Evolutionary conservation across 73 alveolate species (phyloP), one percentile per base, ranked within the genome.

Genomic region (Stentor coeruleus): DNA sequence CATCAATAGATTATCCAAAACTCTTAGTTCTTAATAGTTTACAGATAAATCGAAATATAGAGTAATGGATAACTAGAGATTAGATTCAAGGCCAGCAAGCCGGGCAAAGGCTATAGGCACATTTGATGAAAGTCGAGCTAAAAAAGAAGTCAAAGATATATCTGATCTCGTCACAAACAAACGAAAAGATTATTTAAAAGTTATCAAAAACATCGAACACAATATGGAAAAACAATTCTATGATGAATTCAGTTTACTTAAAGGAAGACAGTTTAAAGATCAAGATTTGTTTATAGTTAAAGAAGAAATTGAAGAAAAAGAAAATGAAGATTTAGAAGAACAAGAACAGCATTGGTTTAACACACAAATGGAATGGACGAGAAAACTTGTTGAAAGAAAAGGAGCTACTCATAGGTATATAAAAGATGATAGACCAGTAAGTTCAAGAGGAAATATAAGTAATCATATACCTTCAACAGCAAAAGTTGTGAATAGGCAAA

Each of bases 321-420:
- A 20, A 20, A 26, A 66, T 2, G 79, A 66, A 31, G 79, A 66
- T 1, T 0, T 66, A 40, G 79, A 66, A 66, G 37, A 66, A 66
- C 49, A 66, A 31, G 79, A 66, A 66, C 40, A 66, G 37, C n/a
- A 66, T 28, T 66, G 79, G 79, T 66, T 66, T 40, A 66, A 20
- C 1, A 20, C n/a, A 15, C 79, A 66, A 66, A 20, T 66, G 37
- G 42, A 66, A 20, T 20, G n/a, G n/a, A 20, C 79, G 11, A 20
- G 37, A 66, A 66, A 66, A 66, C 20, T 66, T 40, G n/a, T 33
- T 1, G 79, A 66, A 31, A 66, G 79, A 31, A 66, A 66, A 66
- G 79, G 37, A 1, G 79, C 37, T 20, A 26, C 79, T 66, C 79
- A 66, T 33, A 0, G 79, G 39, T 66, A 66, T 66, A 66, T 66